phyloP scores from a whole-genome alignment of 176 grass and related monocot species.

The Avena insularis region DNA sequence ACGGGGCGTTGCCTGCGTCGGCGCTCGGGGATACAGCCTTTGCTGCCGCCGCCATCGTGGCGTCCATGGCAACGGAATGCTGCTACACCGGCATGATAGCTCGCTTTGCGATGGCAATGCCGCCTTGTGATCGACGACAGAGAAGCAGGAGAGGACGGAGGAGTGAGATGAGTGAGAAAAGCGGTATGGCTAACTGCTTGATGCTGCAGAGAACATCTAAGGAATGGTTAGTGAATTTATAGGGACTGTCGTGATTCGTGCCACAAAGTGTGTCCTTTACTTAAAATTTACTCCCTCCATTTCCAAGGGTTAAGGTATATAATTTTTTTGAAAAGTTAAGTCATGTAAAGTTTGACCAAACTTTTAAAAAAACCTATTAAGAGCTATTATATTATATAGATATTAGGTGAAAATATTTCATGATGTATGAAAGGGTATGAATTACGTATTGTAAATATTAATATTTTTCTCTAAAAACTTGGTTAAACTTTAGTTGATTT shows the following conservation, averaged over 20 bases:
- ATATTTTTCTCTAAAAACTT: no score
- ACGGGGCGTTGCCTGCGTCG: not conserved
- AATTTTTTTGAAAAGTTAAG: no score
- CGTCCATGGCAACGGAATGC: constrained; percentile 16
- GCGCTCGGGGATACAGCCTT: not conserved
- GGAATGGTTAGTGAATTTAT: constrained; percentile 17
- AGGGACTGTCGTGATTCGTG: not conserved
- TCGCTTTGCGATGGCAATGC: not conserved
- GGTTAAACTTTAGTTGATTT: no score
- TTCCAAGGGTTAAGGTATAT: no score
- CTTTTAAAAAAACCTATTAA: no score
- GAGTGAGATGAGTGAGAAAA: not conserved
- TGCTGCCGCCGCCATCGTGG: not conserved
- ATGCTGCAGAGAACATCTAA: not conserved
- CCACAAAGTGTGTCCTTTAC: not conserved
- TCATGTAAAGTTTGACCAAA: no score
- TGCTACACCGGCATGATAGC: not conserved
- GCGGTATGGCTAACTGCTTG: not conserved
- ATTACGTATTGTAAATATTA: no score
- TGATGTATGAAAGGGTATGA: no score
- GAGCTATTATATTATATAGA: no score
- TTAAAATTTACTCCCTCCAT: not conserved
- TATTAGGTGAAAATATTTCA: no score
- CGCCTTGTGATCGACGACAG: not conserved
- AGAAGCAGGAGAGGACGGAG: not conserved